phyloP scores from a whole-genome alignment of 495 filamentous ascomycete species.

The Hypomontagnella monticulosa region DNA sequence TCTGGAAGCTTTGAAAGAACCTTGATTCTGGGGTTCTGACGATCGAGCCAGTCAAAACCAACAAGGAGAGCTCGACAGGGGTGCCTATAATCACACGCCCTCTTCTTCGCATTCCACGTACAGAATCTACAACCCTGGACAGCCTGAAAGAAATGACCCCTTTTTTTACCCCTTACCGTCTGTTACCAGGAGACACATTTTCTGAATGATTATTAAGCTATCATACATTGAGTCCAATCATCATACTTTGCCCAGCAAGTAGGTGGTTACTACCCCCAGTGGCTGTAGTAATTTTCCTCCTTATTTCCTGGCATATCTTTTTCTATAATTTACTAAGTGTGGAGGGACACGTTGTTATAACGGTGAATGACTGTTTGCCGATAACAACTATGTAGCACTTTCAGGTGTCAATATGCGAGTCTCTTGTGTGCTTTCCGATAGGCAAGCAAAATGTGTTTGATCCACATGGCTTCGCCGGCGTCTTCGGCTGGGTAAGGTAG shows the following conservation, averaged over 20 bases:
- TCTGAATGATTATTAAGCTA: slow-evolving; percentile 2
- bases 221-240: not conserved
- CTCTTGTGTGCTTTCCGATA: slow-evolving; percentile 2
- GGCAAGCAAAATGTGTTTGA: slow-evolving; percentile 22
- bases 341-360: no score
- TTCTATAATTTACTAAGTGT: no score
- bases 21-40: slow-evolving; percentile 32
- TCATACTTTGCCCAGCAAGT: no score
- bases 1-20: slow-evolving; percentile 43
- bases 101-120: not conserved
- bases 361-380: slow-evolving; percentile 17
- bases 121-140: slow-evolving; percentile 15
- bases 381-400: slow-evolving; percentile 5
- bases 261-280: no score
- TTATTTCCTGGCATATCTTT: no score
- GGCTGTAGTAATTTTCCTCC: no score
- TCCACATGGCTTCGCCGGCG: slow-evolving; percentile 38
- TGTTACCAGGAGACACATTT: slow-evolving; percentile 13
- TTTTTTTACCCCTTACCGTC: slow-evolving; percentile 27
- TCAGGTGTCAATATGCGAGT: slow-evolving; percentile 9
- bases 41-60: slow-evolving; percentile 36
- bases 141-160: slow-evolving; percentile 13
- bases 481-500: slow-evolving; percentile 42
- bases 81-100: slow-evolving; percentile 5
- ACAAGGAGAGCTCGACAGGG: slow-evolving; percentile 25